These are phyloP conservation scores for Kwoniella bestiolae DNA, from an alignment of 768 basidiomycete species.

Conservation along the genomic window DNA sequence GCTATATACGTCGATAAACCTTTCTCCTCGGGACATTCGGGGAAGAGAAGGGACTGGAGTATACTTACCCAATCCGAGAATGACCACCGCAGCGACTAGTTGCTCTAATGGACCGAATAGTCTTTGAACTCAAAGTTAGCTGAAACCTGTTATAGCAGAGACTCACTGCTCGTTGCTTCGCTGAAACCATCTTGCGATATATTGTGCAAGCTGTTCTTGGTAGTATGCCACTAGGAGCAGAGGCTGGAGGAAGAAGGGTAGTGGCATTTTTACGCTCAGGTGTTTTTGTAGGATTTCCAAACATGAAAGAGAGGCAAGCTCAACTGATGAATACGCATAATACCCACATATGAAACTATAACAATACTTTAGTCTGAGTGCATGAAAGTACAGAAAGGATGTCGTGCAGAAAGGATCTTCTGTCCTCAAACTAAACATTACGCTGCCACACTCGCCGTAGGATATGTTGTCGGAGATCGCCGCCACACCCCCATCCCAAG, in stretches of 20 bases:
- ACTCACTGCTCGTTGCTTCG: constrained; percentile 25
- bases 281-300: not conserved
- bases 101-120: constrained; percentile 50
- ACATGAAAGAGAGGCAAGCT: no score
- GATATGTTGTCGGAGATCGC: not conserved
- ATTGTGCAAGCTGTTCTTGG: constrained; percentile 11
- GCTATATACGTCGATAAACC: constrained; percentile 7
- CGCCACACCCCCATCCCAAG: not conserved
- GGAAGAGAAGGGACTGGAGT: no score
- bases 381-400: constrained; percentile 8
- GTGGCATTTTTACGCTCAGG: constrained; percentile 15
- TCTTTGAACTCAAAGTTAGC: constrained; percentile 14
- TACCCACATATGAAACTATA: no score
- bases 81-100: constrained; percentile 33
- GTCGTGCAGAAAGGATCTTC: not conserved
- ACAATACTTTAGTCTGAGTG: no score
- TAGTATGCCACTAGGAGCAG: constrained; percentile 36
- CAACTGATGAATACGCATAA: no score
- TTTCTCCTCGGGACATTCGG: no score
- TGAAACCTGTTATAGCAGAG: not conserved
- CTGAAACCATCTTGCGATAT: constrained; percentile 18
- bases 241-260: constrained; percentile 43
- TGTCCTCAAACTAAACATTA: no score
- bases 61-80: constrained; percentile 39
- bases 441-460: not conserved